Base-by-base conservation (phyloP, 805 yeast species). In the Wickerhamiella dianesei region DNA sequence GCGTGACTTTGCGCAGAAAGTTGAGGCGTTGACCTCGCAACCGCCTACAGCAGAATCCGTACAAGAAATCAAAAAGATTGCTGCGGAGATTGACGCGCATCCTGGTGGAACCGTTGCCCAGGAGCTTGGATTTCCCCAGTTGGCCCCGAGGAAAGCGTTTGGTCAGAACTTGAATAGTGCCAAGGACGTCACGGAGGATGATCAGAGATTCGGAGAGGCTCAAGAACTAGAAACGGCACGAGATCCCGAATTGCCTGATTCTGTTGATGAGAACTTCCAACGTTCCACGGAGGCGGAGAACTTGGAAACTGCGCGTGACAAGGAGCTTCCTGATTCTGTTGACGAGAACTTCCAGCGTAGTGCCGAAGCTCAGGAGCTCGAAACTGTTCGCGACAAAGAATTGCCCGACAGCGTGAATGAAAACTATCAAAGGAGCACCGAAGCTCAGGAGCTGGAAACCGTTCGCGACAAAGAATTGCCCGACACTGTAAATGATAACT, bases 181-280 rank as follows among this genome's bases (percentile, higher is more conserved):
- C 17, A 41, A 44, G 32, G 48, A 13, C n/a, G 41, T 17, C 19
- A 20, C 18, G 20, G 43, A 40, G 17, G 21, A 6, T 8, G 29
- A 16, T 21, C 43, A 40, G 17, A 21, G n/a, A 14, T 8, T 3
- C 29, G 12, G 29, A 20, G 14, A 20, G 16, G 17, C 20, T 13
- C 20, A 19, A 21, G 29, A 18, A 20, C 13, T 14, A 25, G 29
- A 12, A 17, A 12, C 25, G 4, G 9, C 41, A 36, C 16, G 36
- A 22, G 18, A 36, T 13, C 43, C 21, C 9, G 48, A 43, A 5
- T 40, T 44, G 5, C 40, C 22, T 25, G 47, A 46, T 3, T 19
- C 43, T 6, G 12, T 25, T 25, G 32, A 25, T 25, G 32, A 25
- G 32, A 25, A 25, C 12, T 25, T 25, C 32, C 32, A 25, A 25